Conservation (phyloP, 345 rosid genomes). For the Acer yangbiense region DNA sequence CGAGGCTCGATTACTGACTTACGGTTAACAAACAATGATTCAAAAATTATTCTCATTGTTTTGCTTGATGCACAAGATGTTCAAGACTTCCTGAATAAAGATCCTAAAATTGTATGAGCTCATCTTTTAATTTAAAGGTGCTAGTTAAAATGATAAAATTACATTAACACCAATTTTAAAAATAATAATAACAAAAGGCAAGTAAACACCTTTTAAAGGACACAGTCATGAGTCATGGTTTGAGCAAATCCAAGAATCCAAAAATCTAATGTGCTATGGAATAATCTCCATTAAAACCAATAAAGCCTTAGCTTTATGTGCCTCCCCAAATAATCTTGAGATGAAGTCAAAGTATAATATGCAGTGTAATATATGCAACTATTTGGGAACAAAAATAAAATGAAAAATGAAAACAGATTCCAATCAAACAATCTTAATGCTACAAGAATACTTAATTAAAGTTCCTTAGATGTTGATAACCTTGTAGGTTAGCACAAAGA, state of each 20-base stretch:
- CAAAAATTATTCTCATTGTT: neutral
- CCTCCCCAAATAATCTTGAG: too few species aligned
- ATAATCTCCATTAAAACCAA: too few species aligned
- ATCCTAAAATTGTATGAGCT: neutral
- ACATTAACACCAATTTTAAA: neutral
- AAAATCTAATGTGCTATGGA: too few species aligned
- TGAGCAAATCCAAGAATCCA: too few species aligned
- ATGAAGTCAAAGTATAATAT: too few species aligned
- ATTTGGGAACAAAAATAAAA: too few species aligned
- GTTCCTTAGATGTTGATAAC: neutral
- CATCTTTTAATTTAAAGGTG: neutral
- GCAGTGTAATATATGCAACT: too few species aligned
- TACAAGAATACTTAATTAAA: neutral
- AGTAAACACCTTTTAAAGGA: neutral
- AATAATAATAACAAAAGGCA: neutral
- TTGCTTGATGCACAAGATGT: neutral
- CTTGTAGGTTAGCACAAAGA: neutral
- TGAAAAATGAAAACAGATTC: neutral
- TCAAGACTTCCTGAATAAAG: neutral
- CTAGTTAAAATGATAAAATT: neutral
- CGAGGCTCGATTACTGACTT: neutral
- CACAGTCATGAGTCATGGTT: too few species aligned
- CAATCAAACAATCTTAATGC: neutral
- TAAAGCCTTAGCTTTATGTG: too few species aligned
- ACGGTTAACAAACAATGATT: neutral